A percentile compares a stretch with the other conserved stretches of the same genome.
Conservation (phyloP, 805 yeast species). For the Maudiozyma saulgeensis region DNA sequence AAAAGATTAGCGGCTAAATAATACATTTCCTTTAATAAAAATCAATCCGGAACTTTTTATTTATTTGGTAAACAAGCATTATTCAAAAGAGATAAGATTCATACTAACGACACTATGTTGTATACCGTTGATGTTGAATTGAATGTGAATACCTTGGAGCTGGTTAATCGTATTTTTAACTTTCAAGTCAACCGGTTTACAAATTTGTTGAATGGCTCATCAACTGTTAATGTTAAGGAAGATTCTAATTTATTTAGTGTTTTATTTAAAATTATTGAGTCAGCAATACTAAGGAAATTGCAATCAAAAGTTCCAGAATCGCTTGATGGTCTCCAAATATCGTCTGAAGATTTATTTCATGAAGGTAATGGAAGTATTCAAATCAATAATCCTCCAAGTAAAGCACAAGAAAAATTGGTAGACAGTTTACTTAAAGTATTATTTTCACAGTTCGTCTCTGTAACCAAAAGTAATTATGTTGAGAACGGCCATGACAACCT, state of each 20-base stretch:
- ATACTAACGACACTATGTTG: not conserved
- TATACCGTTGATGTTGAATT: slow-evolving; percentile 10
- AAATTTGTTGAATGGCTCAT: not conserved
- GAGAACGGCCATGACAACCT: slow-evolving; percentile 16
- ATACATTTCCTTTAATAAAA: too few relatives aligned
- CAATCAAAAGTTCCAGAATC: not conserved
- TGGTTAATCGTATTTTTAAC: slow-evolving; percentile 3
- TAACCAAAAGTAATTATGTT: not conserved
- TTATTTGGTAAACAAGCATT: too few relatives aligned
- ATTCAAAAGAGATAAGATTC: too few relatives aligned
- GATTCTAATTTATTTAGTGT: not conserved
- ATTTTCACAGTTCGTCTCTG: slow-evolving; percentile 11
- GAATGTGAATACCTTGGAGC: slow-evolving; percentile 7
- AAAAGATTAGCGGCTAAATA: too few relatives aligned
- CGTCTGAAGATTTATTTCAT: slow-evolving; percentile 5
- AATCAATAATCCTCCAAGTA: slow-evolving; percentile 14
- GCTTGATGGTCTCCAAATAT: not conserved
- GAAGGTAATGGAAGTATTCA: slow-evolving; percentile 17
- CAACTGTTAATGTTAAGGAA: not conserved
- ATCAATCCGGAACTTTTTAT: too few relatives aligned
- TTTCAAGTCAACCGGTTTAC: not conserved
- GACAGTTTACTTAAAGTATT: slow-evolving; percentile 18
- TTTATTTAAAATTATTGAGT: not conserved
- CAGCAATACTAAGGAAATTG: not conserved
- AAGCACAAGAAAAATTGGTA: slow-evolving; percentile 17